Evolutionary conservation across 352 stramenopile species (phyloP).

Genomic region (Phytophthora lateralis): DNA sequence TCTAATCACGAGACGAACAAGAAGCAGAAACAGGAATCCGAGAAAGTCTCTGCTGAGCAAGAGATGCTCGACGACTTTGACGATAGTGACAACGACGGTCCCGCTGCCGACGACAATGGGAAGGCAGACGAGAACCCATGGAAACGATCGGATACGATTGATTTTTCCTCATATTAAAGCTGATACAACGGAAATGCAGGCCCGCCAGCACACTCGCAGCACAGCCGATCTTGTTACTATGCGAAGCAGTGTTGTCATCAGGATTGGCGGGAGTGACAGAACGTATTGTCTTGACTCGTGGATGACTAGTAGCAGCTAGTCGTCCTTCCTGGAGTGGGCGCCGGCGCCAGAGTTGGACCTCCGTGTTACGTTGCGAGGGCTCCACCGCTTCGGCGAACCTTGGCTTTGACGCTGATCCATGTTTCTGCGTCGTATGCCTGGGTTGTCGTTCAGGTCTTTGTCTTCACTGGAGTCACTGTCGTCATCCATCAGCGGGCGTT

Average conservation of each 20-base stretch:
- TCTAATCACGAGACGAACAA: slow-evolving; percentile 16
- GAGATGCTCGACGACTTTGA: slow-evolving; percentile 89
- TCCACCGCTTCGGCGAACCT: slow-evolving; percentile 35
- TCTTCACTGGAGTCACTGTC: slow-evolving; percentile 79
- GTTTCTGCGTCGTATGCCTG: slow-evolving; percentile 49
- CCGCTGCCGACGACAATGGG: slow-evolving; percentile 14
- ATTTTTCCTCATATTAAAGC: slow-evolving; percentile 69
- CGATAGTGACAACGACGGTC: slow-evolving; percentile 60
- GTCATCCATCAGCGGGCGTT: slow-evolving; percentile 72
- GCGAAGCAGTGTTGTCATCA: background rate
- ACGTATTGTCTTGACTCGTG: slow-evolving; percentile 3
- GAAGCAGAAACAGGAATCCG: slow-evolving; percentile 32
- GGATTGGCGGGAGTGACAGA: background rate
- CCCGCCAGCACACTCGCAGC: slow-evolving; percentile 5
- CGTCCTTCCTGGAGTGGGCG: slow-evolving; percentile 64
- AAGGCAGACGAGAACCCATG: slow-evolving; percentile 42
- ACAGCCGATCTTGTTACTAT: slow-evolving; percentile 5
- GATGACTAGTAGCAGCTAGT: slow-evolving; percentile 31
- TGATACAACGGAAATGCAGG: slow-evolving; percentile 25
- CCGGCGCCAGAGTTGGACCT: slow-evolving; percentile 28
- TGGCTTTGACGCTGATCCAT: slow-evolving; percentile 32
- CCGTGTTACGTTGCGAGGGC: slow-evolving; percentile 21
- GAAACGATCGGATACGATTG: slow-evolving; percentile 73
- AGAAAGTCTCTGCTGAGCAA: slow-evolving; percentile 67
- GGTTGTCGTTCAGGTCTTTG: slow-evolving; percentile 51